These are phyloP conservation scores for Turnera subulata DNA, from an alignment of 345 rosid genomes.

Conservation along the genomic window DNA sequence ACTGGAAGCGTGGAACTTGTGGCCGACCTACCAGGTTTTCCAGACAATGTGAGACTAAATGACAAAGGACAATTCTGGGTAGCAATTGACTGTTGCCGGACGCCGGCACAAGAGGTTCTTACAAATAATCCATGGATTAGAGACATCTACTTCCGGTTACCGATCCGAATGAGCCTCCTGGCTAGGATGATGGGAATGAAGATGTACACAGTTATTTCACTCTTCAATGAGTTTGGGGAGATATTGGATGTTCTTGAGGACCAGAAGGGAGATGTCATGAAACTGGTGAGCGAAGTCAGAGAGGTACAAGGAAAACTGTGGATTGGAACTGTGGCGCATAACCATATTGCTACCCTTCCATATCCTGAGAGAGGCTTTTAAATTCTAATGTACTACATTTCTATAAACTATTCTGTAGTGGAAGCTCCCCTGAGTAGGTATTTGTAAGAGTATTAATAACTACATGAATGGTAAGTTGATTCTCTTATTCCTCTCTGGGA, in stretches of 20 bases:
- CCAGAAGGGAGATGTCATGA: slow-evolving; percentile 76
- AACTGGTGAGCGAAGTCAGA: slow-evolving; percentile 89
- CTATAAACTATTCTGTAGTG: no score
- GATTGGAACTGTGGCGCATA: slow-evolving; percentile 98
- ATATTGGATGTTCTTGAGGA: slow-evolving; percentile 86
- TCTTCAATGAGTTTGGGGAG: slow-evolving; percentile 53
- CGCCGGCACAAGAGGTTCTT: slow-evolving; percentile 73
- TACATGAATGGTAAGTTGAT: no score
- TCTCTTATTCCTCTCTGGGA: no score
- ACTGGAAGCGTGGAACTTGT: slow-evolving; percentile 39
- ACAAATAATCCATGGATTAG: slow-evolving; percentile 75
- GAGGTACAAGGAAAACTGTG: slow-evolving; percentile 80
- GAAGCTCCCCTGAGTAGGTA: no score
- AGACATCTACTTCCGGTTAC: slow-evolving; percentile 71
- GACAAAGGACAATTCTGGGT: slow-evolving; percentile 90
- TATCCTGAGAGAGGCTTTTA: no score
- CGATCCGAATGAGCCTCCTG: slow-evolving; percentile 53
- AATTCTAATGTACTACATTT: no score
- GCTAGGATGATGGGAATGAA: slow-evolving; percentile 88
- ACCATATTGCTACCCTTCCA: slow-evolving; percentile 76
- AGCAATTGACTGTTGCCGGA: slow-evolving; percentile 92
- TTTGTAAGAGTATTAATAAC: no score
- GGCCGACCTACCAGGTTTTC: slow-evolving; percentile 86
- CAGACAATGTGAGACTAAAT: slow-evolving; percentile 82
- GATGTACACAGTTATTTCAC: slow-evolving; percentile 80